Conservation (phyloP, 2,329 filamentous ascomycete species). For the Periconia digitata region DNA sequence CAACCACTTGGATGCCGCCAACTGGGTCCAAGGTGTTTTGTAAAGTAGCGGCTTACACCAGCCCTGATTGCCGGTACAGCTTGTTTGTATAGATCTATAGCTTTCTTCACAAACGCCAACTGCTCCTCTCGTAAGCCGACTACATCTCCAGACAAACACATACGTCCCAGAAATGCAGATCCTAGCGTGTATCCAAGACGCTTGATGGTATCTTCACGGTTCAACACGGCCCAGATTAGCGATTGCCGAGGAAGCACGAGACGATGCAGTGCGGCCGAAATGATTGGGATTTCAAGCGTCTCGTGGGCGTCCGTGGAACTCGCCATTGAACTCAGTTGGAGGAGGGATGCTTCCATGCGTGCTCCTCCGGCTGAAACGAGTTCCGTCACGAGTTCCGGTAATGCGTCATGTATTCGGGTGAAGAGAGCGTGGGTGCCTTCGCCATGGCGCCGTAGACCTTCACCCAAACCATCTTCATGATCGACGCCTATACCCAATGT, state of each 20-base stretch:
- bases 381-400: constrained; percentile 4
- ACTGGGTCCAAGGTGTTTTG: background rate
- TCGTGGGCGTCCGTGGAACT: constrained; percentile 3
- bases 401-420: constrained; percentile 1
- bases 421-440: constrained; percentile 5
- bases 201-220: background rate
- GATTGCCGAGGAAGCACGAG: constrained; percentile 3
- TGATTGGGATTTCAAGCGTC: constrained; percentile 2
- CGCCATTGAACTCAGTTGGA: constrained; percentile 3
- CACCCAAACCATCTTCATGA: constrained; percentile 2
- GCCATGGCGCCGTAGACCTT: constrained; percentile 6
- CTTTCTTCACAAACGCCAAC: background rate
- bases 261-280: constrained; percentile 4
- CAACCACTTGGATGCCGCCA: background rate
- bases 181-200: background rate
- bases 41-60: background rate
- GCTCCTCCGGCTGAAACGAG: constrained; percentile 2
- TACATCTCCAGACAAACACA: background rate
- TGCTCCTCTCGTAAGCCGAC: background rate
- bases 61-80: background rate
- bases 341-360: constrained; percentile 3
- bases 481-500: constrained; percentile 5
- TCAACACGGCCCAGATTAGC: constrained; percentile 3
- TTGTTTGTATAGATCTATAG: background rate
- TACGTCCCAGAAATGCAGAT: background rate